Base-by-base conservation (phyloP, 2,329 filamentous ascomycete species). In the Pleoardoris graminearum region DNA sequence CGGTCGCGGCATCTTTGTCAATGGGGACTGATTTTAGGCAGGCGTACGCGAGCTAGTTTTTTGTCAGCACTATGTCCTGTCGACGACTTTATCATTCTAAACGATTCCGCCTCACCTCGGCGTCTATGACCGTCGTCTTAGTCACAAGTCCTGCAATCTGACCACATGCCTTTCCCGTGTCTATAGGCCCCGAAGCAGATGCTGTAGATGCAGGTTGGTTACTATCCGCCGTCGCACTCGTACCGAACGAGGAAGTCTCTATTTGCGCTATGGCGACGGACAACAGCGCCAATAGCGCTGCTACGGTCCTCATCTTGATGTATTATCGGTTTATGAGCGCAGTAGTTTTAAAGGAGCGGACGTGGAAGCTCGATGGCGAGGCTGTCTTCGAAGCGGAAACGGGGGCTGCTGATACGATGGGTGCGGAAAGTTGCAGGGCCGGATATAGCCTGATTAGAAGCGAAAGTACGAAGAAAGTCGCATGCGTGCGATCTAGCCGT, bases 21-120 rank as follows among this genome's bases (percentile, higher is more conserved):
- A 76, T 66, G 0, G 73, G 73, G 7, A 76, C 65, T 2, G 71
- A 68, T 47, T 69, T 66, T 10, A 75, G 54, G 53, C 74, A 76
- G 17, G 66, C 62, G 44, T 67, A 66, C 35, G 69, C 71, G 27
- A 72, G 57, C 59, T 68, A 45, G 1, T 29, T 19, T 1, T 36
- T 3, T 17, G 50, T 62, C 21, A 63, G 54, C 16, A 2, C 14
- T 17, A 32, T 32, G 10, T 30, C 2, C 12, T 7, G n/a, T 10
- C 29, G 23, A 10, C 10, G 12, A 2, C 1, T 6, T 30, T 45
- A 33, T 11, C 23, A 12, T 19, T 5, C 4, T 11, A 4, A 23
- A 25, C n/a, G 33, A 25, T 19, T 17, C 30, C 25, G 14, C 53
- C 57, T 48, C 16, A 68, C 66, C 52, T 70, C 68, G 23, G 70